Evolutionary conservation across 2,329 filamentous ascomycete genomes (phyloP).

Genomic region (Phialophora verrucosa): DNA sequence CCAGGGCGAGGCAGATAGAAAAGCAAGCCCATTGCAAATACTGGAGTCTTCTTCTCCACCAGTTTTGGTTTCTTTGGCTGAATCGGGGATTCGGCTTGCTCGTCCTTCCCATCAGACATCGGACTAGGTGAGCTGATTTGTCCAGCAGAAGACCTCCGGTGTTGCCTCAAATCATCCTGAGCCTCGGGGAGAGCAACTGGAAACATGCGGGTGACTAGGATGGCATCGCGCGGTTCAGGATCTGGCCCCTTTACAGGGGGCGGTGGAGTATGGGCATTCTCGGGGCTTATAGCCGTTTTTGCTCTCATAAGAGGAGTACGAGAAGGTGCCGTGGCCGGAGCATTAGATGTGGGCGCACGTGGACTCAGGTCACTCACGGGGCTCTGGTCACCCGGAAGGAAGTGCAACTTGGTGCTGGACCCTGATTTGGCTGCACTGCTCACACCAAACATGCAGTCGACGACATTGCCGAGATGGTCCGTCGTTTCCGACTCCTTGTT

Average conservation of each 20-base stretch:
- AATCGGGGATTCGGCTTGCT: constrained; percentile 27
- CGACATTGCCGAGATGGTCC: constrained; percentile 57
- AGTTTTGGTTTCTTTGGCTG: constrained; percentile 52
- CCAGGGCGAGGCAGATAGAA: constrained; percentile 57
- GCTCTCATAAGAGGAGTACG: constrained; percentile 26
- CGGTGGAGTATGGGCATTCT: constrained; percentile 16
- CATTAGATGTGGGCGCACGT: constrained; percentile 19
- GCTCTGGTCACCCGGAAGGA: constrained; percentile 48
- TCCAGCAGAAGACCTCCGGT: constrained; percentile 28
- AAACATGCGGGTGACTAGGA: constrained; percentile 65
- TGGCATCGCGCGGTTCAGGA: constrained; percentile 53
- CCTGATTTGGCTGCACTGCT: constrained; percentile 63
- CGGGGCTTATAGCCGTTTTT: constrained; percentile 33
- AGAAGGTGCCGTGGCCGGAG: constrained; percentile 35
- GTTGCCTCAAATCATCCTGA: constrained; percentile 41
- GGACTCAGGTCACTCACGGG: constrained; percentile 21
- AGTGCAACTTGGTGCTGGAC: constrained; percentile 66
- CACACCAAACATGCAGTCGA: constrained; percentile 67
- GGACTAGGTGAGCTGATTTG: constrained; percentile 15
- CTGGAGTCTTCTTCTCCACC: constrained; percentile 61
- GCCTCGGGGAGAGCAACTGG: constrained; percentile 60
- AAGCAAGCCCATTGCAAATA: constrained; percentile 65
- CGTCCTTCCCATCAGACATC: constrained; percentile 6
- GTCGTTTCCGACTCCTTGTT: constrained; percentile 45
- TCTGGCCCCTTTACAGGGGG: constrained; percentile 44